A percentile compares a stretch with the other conserved stretches of the same genome.
Conservation (phyloP, 2,329 filamentous ascomycete genomes). For the Cyclaneusma minus region DNA sequence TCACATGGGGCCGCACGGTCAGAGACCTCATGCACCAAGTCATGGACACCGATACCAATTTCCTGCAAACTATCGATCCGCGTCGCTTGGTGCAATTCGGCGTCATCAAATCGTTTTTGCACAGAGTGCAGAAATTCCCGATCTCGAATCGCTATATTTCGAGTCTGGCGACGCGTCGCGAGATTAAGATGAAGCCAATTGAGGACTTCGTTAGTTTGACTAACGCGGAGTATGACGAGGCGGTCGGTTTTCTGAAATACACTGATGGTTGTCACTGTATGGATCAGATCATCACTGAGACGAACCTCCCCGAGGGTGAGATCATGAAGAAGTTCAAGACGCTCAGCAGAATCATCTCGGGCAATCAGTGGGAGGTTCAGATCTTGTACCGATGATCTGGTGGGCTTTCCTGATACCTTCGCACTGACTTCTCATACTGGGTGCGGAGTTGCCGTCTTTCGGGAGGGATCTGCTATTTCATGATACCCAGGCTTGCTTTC, state of each 20-base stretch:
- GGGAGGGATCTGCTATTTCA: too few species aligned
- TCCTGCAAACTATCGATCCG: constrained; percentile 68
- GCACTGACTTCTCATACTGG: too few species aligned
- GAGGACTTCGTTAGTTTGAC: constrained; percentile 17
- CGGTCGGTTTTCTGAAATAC: constrained; percentile 42
- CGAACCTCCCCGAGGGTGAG: constrained; percentile 52
- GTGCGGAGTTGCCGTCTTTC: too few species aligned
- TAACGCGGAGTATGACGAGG: constrained; percentile 23
- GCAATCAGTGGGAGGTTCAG: constrained; percentile 16
- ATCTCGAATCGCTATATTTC: constrained; percentile 50
- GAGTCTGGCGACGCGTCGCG: constrained; percentile 32
- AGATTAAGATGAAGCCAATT: constrained; percentile 6
- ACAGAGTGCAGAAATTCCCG: constrained; percentile 84
- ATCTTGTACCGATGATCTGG: constrained; percentile 20
- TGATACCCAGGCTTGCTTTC: too few species aligned
- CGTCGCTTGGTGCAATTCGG: constrained; percentile 90
- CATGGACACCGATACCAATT: constrained; percentile 44
- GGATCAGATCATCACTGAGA: constrained; percentile 70
- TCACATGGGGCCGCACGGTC: constrained; percentile 70
- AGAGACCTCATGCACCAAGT: constrained; percentile 76
- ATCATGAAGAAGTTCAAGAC: constrained; percentile 53
- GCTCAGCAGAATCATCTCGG: constrained; percentile 19
- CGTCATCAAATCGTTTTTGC: constrained; percentile 86
- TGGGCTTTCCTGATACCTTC: too few species aligned
- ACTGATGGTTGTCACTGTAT: constrained; percentile 63